Base-by-base conservation (phyloP, 257 asterid genomes). In the Fraxinus excelsior region DNA sequence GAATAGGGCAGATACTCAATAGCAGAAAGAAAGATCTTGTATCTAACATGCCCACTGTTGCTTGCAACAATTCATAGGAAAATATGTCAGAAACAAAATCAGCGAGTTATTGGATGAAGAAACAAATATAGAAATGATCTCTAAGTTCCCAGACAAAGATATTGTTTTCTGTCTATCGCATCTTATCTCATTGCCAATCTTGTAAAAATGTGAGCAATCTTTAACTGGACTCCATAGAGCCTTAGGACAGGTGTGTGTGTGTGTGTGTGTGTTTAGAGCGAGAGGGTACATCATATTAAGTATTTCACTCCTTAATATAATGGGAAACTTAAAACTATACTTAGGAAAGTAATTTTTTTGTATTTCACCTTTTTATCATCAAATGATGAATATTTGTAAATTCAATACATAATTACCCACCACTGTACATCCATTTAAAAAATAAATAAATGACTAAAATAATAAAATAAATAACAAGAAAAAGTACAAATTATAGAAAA, bases 1-100 rank as follows among this genome's bases (percentile, higher is more conserved):
- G 95, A 88, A 84, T 86, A 96, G 11, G 97, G 97, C 81, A 96
- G 86, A 87, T 89, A 86, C 87, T 93, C 97, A 56, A 96, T 83
- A 58, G 98, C 96, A 74, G 99, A 89, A 70, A 87, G 87, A 84
- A 96, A 96, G 80, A 96, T 89, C 87, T 93, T 96, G 88, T 93
- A 85, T 84, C 88, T 91, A 80, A 93, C 94, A 80, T 77, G 99
- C 87, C 88, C 88, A 79, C 99, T 96, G 90, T 56, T 73, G 62
- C 83, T 53, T 77, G 78, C 67, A 76, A 76, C 81, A 76, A 83
- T 76, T 72, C 71, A 72, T 70, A 21, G 34, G 68, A 75, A 68
- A 77, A 75, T 62, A 73, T 53, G 16, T 81, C 11, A 76, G 69
- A 73, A 75, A 70, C 74, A 42, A 74, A 5, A 72, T 69, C 23